A percentile compares a stretch with the other conserved stretches of the same genome.
Evolutionary conservation across 139 green algal genomes (phyloP).

Genomic region (Haematococcus lacustris): DNA sequence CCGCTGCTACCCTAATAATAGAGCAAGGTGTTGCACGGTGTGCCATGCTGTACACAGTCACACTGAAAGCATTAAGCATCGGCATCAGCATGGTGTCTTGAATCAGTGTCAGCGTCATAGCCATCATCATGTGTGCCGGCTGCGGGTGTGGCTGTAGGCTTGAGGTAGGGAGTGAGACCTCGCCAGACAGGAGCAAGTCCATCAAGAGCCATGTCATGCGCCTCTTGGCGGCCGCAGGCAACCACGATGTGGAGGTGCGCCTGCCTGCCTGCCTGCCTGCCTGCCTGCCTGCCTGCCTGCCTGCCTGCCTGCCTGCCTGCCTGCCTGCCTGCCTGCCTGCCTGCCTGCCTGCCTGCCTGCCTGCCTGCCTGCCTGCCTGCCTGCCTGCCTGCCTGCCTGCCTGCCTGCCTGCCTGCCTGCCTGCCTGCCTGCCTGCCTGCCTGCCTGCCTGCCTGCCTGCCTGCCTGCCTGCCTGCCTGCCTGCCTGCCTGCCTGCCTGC

Average conservation of each 20-base stretch:
- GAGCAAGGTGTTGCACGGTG: not conserved
- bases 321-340: no score
- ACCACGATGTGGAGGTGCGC: slow-evolving; percentile 66
- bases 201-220: slow-evolving; percentile 75
- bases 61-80: not conserved
- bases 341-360: no score
- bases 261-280: no score
- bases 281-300: no score
- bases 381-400: no score
- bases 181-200: slow-evolving; percentile 69
- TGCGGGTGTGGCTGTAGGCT: slow-evolving; percentile 30
- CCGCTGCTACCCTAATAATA: not conserved
- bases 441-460: no score
- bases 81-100: not conserved
- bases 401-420: no score
- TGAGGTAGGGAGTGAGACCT: slow-evolving; percentile 72
- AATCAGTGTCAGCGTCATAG: not conserved
- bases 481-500: no score
- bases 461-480: no score
- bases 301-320: no score
- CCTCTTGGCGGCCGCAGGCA: slow-evolving; percentile 54
- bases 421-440: no score
- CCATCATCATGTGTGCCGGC: not conserved
- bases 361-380: no score
- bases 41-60: not conserved